Percentiles rank a stretch among this genome's conserved stretches.
These are phyloP conservation scores for Suillus paluster DNA, from an alignment of 768 basidiomycete species.

Conservation along the genomic window DNA sequence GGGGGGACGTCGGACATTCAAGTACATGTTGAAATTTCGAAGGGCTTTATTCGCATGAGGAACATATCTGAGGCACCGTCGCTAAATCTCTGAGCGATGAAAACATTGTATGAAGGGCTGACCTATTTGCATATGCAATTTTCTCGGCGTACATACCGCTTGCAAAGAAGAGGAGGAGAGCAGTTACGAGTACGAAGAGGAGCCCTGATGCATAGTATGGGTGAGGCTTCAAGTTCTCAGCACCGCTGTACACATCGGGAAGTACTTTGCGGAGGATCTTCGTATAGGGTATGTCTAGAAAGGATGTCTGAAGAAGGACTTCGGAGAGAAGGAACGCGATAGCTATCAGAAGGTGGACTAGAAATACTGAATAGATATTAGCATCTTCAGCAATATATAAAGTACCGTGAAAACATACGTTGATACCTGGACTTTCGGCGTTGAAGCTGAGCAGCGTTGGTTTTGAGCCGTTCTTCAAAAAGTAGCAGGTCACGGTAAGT, in stretches of 20 bases:
- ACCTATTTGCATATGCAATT: constrained; percentile 96
- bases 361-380: constrained; percentile 61
- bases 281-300: constrained; percentile 68
- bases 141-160: constrained; percentile 97
- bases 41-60: constrained; percentile 93
- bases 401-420: constrained; percentile 48
- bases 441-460: constrained; percentile 82
- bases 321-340: constrained; percentile 78
- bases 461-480: constrained; percentile 97
- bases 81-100: constrained; percentile 16
- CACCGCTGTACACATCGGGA: constrained; percentile 52
- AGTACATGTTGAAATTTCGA: constrained; percentile 93
- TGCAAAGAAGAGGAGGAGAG: constrained; percentile 92
- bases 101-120: constrained; percentile 21
- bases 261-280: constrained; percentile 50
- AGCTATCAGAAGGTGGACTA: constrained; percentile 66
- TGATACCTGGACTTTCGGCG: constrained; percentile 83
- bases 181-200: constrained; percentile 87
- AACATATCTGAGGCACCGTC: constrained; percentile 70
- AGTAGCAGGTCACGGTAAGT: constrained; percentile 88
- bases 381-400: constrained; percentile 22
- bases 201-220: constrained; percentile 81
- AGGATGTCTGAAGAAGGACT: constrained; percentile 68
- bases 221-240: constrained; percentile 52
- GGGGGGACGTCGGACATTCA: constrained; percentile 88